Base-by-base conservation (phyloP, 2,329 filamentous ascomycete species). In the Epichloe sibirici region DNA sequence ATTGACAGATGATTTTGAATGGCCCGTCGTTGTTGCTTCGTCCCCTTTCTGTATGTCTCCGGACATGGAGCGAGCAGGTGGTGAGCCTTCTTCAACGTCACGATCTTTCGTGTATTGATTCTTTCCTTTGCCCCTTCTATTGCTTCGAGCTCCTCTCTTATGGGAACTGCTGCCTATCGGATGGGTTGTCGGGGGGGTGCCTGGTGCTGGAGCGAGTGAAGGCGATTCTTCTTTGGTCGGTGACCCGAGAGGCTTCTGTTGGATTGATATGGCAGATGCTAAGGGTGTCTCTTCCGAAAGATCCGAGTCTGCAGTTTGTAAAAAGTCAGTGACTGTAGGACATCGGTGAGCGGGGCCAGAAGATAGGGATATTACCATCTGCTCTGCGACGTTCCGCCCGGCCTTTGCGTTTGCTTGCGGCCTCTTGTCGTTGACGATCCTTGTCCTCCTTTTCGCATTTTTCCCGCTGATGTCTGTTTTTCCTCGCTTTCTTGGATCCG, bases 21-120 rank as follows among this genome's bases (percentile, higher is more conserved):
- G 65, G 17, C 59, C 59, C 46, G 59, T 59, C 25, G 59, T 61
- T 28, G 57, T 59, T 35, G 65, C 53, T 39, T 68, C 68, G 39
- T 72, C 71, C 11, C 60, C 61, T 58, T 65, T 69, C 61, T 65
- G 67, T 55, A 65, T 63, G 72, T 64, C 75, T 68, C 65, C 78
- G 71, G 57, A 79, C 71, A 64, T 79, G 53, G 79, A 77, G 56
- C 81, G 69, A 40, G 74, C 72, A 9, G 80, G 78, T 4, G 80
- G 78, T 4, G 82, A 82, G 28, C 74, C 77, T 31, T 81, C 77
- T 17, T 76, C 74, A 5, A 63, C 65, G 47, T 88, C 85, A 45
- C 83, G 79, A 57, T 90, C 85, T 62, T 85, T 86, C 1, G 86
- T 90, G 61, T 91, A 90, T 66, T 93, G 88, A 57, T 91, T 93